Percentiles rank a stretch among this genome's conserved stretches.
phyloP scores from a whole-genome alignment of 2,329 filamentous ascomycete genomes.

The Botrytis sinoallii region DNA sequence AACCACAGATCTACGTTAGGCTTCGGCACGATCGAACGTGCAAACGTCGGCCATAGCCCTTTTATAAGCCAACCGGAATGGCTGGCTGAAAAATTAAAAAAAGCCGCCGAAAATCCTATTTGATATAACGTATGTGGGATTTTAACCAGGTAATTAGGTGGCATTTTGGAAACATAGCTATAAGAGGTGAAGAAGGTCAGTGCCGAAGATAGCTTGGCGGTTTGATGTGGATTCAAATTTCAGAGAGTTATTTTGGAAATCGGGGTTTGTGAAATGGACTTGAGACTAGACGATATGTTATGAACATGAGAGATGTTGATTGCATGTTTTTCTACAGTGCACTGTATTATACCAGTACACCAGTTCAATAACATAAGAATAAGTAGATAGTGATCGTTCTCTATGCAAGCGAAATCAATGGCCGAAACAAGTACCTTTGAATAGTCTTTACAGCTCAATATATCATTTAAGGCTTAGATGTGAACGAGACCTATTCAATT shows the following conservation, averaged over 20 bases:
- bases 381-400: neutral
- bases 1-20: neutral
- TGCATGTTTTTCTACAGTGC: neutral
- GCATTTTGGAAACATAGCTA: neutral
- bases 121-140: neutral
- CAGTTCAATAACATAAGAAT: neutral
- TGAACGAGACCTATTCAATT: neutral
- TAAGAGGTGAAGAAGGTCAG: neutral
- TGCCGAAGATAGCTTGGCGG: too few species aligned
- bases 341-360: neutral
- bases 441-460: neutral
- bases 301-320: neutral
- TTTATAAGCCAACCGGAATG: constrained; percentile 29
- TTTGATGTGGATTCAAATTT: neutral
- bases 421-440: neutral
- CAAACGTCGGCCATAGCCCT: constrained; percentile 27
- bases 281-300: neutral
- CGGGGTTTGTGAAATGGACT: neutral
- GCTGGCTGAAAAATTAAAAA: constrained; percentile 15
- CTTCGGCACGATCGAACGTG: constrained; percentile 24
- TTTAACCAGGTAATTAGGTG: neutral
- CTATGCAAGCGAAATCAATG: neutral
- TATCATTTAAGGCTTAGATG: neutral
- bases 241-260: neutral
- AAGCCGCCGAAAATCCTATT: neutral